Base-by-base conservation (phyloP, 257 asterid genomes). In the Orobanche coerulescens region DNA sequence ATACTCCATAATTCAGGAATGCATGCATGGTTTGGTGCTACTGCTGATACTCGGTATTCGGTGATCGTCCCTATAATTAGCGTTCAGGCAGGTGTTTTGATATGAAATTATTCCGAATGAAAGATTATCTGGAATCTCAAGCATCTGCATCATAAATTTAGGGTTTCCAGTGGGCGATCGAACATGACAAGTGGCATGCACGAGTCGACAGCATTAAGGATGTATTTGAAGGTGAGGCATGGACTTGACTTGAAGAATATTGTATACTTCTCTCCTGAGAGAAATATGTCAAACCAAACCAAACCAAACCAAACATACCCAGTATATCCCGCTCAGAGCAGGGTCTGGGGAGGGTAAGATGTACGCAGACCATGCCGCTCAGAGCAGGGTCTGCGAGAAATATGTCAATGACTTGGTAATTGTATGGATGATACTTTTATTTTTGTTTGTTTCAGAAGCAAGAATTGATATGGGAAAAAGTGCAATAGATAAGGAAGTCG, bases 101-200 rank as follows among this genome's bases (percentile, higher is more conserved):
- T 56, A 31, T 48, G 13, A 7, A 23, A 40, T 12, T 3, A 11
- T 39, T 24, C 7, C 19, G 39, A 30, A 22, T 20, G 12, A 46
- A 39, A 58, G 30, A 44, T 42, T 63, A 6, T 47, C 52, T 46
- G 42, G 50, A 20, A 22, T 66, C 55, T 67, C 23, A 74, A 37
- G 6, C 58, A 30, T 28, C 49, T 20, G 22, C 36, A 15, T 16
- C 5, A 42, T 11, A 36, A 30, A 30, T 19, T 30, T 47, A 92
- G 98, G 96, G 95, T 57, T 92, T 92, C 61, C 72, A 85, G n/a
- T 92, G 98, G 98, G 98, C 96, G 37, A 68, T 92, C 51, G 94
- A 85, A 60, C 80, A 86, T 59, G 84, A 86, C 75, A 76, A 79
- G 74, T 92, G 98, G 94, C 90, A 84, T 66, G 95, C 82, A 76